A percentile compares a stretch with the other conserved stretches of the same genome.
These are phyloP conservation scores for Psophocarpus tetragonolobus DNA, from an alignment of 306 rosid species.

Conservation along the genomic window DNA sequence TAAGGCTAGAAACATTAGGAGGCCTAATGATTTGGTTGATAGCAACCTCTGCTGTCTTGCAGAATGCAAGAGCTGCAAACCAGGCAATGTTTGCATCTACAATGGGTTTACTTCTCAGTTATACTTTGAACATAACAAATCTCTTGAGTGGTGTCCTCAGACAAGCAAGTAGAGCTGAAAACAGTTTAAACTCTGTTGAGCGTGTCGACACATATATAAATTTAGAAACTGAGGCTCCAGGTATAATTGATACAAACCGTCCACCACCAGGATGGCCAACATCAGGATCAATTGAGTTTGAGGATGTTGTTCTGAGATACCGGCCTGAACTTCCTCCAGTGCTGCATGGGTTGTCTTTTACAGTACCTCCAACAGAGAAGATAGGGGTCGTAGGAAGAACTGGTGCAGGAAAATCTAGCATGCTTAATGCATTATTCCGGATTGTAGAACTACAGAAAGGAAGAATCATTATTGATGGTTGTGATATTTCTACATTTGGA, in stretches of 20 bases:
- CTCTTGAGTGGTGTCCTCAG: conserved; percentile 74
- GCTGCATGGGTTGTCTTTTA: conserved; percentile 72
- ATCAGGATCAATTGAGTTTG: conserved; percentile 67
- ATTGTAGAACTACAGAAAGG: conserved; percentile 81
- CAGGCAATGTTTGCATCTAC: conserved; percentile 66
- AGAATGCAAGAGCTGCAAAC: conserved; percentile 61
- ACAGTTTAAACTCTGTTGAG: conserved; percentile 83
- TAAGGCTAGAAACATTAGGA: conserved; percentile 76
- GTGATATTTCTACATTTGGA: conserved; percentile 70
- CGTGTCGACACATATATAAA: conserved; percentile 77
- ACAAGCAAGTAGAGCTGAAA: conserved; percentile 87
- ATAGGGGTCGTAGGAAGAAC: conserved; percentile 93
- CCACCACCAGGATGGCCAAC: conserved; percentile 89
- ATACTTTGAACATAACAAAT: conserved; percentile 76
- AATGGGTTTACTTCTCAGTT: conserved; percentile 90
- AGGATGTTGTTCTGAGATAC: conserved; percentile 79
- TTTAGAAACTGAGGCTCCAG: conserved; percentile 72
- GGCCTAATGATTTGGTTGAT: conserved; percentile 88
- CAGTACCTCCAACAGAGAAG: conserved; percentile 72
- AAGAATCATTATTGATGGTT: conserved; percentile 67
- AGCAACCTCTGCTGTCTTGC: conserved; percentile 87
- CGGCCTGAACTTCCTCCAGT: conserved; percentile 93
- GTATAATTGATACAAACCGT: conserved; percentile 63
- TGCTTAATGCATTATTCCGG: conserved; percentile 88
- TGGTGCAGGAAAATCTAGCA: conserved; percentile 95